phyloP scores from a whole-genome alignment of 305 asterid species.

The Nicotiana rustica region DNA sequence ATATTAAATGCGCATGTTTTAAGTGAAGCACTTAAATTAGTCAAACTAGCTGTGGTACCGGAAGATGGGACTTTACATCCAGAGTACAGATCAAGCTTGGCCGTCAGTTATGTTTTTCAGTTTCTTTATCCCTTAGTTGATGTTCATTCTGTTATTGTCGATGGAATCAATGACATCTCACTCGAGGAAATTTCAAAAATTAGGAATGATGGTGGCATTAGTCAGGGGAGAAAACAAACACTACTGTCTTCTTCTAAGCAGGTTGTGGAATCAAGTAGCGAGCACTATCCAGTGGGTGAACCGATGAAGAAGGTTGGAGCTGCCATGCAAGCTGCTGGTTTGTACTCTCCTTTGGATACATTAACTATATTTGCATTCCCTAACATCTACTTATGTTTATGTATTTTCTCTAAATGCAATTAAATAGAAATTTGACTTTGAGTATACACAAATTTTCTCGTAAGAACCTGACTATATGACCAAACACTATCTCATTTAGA shows the following conservation, averaged over 20 bases:
- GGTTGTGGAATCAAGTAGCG: conserved; percentile 57
- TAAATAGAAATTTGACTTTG: background rate
- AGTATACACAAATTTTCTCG: background rate
- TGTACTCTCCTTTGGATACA: conserved; percentile 30
- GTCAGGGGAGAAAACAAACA: conserved; percentile 36
- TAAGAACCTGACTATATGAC: background rate
- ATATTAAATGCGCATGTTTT: conserved; percentile 49
- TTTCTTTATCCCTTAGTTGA: conserved; percentile 59
- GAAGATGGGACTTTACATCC: conserved; percentile 69
- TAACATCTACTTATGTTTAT: background rate
- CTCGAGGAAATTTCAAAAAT: conserved; percentile 40
- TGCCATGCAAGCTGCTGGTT: conserved; percentile 89
- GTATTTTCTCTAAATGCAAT: background rate
- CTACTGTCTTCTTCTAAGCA: conserved; percentile 76
- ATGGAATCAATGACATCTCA: conserved; percentile 34
- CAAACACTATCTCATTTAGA: background rate
- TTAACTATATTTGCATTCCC: background rate
- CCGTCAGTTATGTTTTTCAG: conserved; percentile 69
- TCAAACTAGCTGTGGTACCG: conserved; percentile 60
- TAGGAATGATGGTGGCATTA: conserved; percentile 29
- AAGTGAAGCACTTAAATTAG: conserved; percentile 62
- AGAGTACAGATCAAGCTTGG: conserved; percentile 79
- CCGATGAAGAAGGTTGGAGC: conserved; percentile 74
- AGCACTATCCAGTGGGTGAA: conserved; percentile 83
- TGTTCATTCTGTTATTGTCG: conserved; percentile 38